Percentiles rank a stretch among this genome's conserved stretches.
phyloP scores from a whole-genome alignment of 371 early-diverging fungal genomes.

The Dentiscutata heterogama region DNA sequence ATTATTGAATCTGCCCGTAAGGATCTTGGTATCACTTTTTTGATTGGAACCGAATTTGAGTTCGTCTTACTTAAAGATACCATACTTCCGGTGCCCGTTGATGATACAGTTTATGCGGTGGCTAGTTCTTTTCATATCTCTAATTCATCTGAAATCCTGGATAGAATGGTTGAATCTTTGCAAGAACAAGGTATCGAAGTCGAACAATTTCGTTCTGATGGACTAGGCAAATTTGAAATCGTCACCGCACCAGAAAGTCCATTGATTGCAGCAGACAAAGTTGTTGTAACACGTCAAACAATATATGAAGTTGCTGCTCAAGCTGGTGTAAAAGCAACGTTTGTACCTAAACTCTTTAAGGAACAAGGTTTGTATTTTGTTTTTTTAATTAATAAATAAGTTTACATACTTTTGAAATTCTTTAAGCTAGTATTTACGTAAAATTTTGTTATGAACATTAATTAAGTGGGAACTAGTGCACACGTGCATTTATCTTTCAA shows the following conservation, averaged over 20 bases:
- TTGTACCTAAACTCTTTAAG: constrained; percentile 17
- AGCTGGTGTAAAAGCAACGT: constrained; percentile 12
- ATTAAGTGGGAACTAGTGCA: constrained; percentile 13
- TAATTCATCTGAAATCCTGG: not conserved
- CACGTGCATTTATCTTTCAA: constrained; percentile 25
- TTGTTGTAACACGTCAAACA: constrained; percentile 21
- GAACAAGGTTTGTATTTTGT: not conserved
- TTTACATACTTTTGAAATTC: not conserved
- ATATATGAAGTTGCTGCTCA: constrained; percentile 30
- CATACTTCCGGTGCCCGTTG: not conserved
- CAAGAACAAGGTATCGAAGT: constrained; percentile 3
- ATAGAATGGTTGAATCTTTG: constrained; percentile 11
- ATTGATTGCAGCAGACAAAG: constrained; percentile 12
- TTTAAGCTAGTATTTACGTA: not conserved
- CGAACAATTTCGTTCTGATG: constrained; percentile 32
- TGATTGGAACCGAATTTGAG: constrained; percentile 30
- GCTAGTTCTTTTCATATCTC: not conserved
- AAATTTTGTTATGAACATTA: not conserved
- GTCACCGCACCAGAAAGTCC: constrained; percentile 9
- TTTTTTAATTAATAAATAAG: not conserved
- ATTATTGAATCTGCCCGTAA: constrained; percentile 11
- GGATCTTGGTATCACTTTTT: constrained; percentile 33
- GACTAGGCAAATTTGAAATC: constrained; percentile 19
- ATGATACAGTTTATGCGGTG: constrained; percentile 1
- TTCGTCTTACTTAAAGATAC: constrained; percentile 12